A percentile compares a stretch with the other conserved stretches of the same genome.
Conservation (phyloP, 768 basidiomycete genomes). For the Cystofilobasidium ferigula region DNA sequence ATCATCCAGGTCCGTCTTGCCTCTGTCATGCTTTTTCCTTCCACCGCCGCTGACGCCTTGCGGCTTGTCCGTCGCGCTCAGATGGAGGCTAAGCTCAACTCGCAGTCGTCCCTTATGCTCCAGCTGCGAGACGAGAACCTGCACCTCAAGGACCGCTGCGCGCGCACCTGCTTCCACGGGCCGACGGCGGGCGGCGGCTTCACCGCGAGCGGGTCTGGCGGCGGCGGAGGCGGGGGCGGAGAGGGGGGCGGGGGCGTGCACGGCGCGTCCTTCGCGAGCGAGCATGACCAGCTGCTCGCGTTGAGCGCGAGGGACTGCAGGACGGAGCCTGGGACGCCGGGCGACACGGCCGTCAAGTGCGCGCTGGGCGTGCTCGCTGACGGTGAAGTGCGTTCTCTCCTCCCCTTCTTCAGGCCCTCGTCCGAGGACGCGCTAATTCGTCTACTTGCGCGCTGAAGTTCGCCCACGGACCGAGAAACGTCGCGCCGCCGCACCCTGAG, state of each 20-base stretch:
- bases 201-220: too few relatives aligned
- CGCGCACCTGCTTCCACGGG: background rate
- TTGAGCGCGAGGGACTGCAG: constrained; percentile 8
- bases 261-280: background rate
- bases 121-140: constrained; percentile 26
- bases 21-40: background rate
- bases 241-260: too few relatives aligned
- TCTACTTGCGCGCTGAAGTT: too few relatives aligned
- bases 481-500: constrained; percentile 7
- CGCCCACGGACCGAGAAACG: too few relatives aligned
- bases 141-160: constrained; percentile 13
- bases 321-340: constrained; percentile 14
- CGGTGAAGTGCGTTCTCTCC: constrained; percentile 1
- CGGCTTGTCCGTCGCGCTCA: background rate
- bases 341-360: constrained; percentile 23
- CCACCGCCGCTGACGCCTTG: background rate
- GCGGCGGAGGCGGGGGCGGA: too few relatives aligned
- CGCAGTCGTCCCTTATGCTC: constrained; percentile 20
- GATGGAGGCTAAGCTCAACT: constrained; percentile 26
- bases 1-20: constrained; percentile 10
- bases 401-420: background rate
- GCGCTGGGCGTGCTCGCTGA: constrained; percentile 23
- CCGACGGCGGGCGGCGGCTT: too few relatives aligned
- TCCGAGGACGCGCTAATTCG: too few relatives aligned
- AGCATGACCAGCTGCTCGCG: background rate